Evolutionary conservation across 805 yeast species (phyloP), one percentile per base, ranked within the genome.

Genomic region (Sungouiozyma intestinalis): DNA sequence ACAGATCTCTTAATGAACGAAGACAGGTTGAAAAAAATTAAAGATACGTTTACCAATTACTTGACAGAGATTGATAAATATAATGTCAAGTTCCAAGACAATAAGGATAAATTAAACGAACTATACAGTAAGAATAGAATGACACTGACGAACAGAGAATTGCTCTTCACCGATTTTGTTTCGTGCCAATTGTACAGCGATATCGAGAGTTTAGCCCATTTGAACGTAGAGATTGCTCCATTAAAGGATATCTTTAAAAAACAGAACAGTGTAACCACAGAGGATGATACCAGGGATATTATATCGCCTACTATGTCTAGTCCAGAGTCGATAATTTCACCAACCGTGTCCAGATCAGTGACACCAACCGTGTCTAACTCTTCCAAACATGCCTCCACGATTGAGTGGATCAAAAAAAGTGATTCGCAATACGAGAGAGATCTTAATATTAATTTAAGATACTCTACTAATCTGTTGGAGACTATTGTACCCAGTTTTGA

Each of bases 401-500:
- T 56, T 29, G 50, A 54, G 36, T 57, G 67, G 60, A 48, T 56
- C 4, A 40, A 54, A 45, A 45, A 40, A 46, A 53, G 45, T 54
- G 67, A 68, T 24, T 44, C 50, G 33, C 61, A 43, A 33, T 63
- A 63, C 51, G 49, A 60, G 41, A 48, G 60, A 34, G 49, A 20
- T 27, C 3, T 40, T 13, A 39, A 37, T 32, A 37, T 52, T 1
- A 47, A 52, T 38, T 15, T 55, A 14, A 43, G 44, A 19, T 48
- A 37, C 16, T 40, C 36, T 20, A 53, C 54, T 36, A 66, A 68
- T 63, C 44, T 49, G 1, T 62, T 63, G 41, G 58, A 68, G n/a
- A 67, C 66, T 2, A 55, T 72, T 36, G 52, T 68, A n/a, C 77
- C 77, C 2, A 60, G 66, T 33, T 72, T 69, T 48, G 74, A 71